Conservation (phyloP, 1,284 basidiomycete genomes). For the Stygiomarasmius scandens region DNA sequence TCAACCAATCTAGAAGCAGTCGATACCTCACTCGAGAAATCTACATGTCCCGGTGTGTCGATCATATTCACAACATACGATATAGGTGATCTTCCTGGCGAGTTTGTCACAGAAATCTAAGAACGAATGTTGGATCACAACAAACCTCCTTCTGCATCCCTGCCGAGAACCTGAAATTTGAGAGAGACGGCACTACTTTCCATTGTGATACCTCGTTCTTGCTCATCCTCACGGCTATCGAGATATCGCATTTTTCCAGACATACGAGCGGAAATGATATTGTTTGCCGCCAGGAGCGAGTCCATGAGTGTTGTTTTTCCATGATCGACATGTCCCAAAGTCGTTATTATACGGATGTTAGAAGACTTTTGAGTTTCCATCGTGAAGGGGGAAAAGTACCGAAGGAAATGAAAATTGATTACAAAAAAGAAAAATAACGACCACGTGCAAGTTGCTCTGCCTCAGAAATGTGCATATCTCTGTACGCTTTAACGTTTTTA, state of each 20-base stretch:
- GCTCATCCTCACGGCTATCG: constrained; percentile 96
- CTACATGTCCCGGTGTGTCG: constrained; percentile 98
- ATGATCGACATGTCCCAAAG: constrained; percentile 86
- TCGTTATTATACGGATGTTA: constrained; percentile 77
- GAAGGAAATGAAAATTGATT: background rate
- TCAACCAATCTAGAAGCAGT: constrained; percentile 93
- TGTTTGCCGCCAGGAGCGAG: constrained; percentile 93
- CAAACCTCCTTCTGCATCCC: constrained; percentile 45
- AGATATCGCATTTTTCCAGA: constrained; percentile 97
- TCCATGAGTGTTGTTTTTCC: constrained; percentile 97
- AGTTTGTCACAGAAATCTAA: constrained; percentile 30
- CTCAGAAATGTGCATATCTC: too few species aligned
- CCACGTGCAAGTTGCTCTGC: background rate
- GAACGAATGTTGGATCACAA: constrained; percentile 12
- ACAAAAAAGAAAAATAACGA: background rate
- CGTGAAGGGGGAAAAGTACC: constrained; percentile 10
- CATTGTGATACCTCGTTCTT: constrained; percentile 98
- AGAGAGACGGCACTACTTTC: constrained; percentile 94
- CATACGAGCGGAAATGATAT: constrained; percentile 94
- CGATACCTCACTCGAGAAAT: constrained; percentile 97
- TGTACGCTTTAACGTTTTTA: too few species aligned
- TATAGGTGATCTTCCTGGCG: constrained; percentile 53
- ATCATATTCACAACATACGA: constrained; percentile 92
- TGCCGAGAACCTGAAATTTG: constrained; percentile 77
- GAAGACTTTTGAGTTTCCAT: constrained; percentile 54